phyloP scores from a whole-genome alignment of 305 asterid species.

The Plantago rigida region DNA sequence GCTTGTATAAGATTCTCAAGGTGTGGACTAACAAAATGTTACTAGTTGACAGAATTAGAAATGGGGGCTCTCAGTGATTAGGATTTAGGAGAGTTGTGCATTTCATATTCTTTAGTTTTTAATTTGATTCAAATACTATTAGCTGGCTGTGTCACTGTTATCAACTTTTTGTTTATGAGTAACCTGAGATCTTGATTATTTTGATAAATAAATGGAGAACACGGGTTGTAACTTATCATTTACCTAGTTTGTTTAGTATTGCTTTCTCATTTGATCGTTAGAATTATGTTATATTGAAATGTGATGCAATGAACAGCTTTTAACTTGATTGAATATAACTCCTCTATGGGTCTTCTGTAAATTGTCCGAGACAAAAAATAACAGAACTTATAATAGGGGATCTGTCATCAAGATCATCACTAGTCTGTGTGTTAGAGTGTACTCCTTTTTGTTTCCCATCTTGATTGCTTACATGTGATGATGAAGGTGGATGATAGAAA shows the following conservation, averaged over 20 bases:
- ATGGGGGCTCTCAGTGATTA: neutral
- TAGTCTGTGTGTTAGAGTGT: neutral
- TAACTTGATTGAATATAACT: neutral
- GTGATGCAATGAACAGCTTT: neutral
- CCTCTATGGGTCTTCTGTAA: neutral
- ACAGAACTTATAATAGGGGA: no score
- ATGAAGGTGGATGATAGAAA: no score
- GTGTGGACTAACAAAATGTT: neutral
- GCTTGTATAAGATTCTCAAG: no score
- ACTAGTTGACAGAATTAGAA: neutral
- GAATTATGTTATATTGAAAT: neutral
- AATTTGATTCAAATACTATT: no score
- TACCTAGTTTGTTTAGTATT: no score
- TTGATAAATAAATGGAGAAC: neutral
- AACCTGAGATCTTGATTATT: no score
- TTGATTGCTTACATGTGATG: neutral
- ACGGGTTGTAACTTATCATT: neutral
- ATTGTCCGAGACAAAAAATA: neutral
- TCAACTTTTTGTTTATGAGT: no score
- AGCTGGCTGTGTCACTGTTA: no score
- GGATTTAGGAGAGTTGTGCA: neutral
- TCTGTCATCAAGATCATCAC: neutral
- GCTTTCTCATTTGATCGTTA: neutral
- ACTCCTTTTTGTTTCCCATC: neutral
- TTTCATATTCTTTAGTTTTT: no score